Evolutionary conservation across 441 rosid species (phyloP).

Genomic region (Biscutella laevigata): DNA sequence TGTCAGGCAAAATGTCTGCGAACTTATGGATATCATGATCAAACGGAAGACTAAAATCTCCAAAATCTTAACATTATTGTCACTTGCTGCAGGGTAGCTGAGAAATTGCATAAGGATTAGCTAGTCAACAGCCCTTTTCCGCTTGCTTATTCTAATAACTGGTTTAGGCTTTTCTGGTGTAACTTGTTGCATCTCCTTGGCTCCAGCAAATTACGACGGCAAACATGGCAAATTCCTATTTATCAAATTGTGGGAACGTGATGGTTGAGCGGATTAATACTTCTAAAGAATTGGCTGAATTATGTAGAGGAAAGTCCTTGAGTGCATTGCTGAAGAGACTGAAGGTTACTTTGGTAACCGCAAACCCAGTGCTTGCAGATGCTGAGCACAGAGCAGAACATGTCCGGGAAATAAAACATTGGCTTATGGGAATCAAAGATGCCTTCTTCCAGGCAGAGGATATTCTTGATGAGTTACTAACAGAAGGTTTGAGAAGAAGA

Average conservation of each 20-base stretch:
- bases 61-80: conserved; percentile 5
- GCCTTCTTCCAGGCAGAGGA: conserved; percentile 28
- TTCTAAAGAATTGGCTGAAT: conserved; percentile 17
- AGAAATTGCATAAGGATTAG: background rate
- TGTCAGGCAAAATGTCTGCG: background rate
- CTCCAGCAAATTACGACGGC: background rate
- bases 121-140: background rate
- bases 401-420: conserved; percentile 15
- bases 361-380: conserved; percentile 19
- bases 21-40: conserved; percentile 1
- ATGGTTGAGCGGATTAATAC: conserved; percentile 24
- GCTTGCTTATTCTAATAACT: conserved; percentile 5
- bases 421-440: conserved; percentile 27
- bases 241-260: background rate
- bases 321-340: conserved; percentile 22
- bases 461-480: conserved; percentile 24
- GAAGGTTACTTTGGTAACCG: conserved; percentile 24
- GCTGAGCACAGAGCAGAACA: conserved; percentile 26
- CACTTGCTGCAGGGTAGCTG: conserved; percentile 15
- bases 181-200: conserved; percentile 7
- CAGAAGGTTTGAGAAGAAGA: conserved; percentile 25
- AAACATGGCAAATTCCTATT: conserved; percentile 18
- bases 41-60: background rate
- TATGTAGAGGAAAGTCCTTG: conserved; percentile 16
- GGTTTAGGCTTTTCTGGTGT: background rate